Percentiles rank a stretch among this genome's conserved stretches.
Conservation (phyloP, 2,329 filamentous ascomycete species). For the Ophiostoma angusticollis region DNA sequence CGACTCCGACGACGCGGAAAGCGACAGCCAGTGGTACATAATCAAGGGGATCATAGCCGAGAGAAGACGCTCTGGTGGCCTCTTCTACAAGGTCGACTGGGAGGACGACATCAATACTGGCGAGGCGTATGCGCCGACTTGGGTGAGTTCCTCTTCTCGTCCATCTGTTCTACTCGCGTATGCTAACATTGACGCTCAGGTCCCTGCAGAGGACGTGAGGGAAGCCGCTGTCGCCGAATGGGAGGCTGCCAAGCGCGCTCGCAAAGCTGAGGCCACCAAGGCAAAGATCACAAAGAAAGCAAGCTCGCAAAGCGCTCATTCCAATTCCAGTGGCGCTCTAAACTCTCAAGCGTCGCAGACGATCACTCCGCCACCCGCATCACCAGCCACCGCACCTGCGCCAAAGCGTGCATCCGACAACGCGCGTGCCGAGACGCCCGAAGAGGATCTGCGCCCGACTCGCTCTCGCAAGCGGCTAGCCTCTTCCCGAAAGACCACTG, state of each 20-base stretch:
- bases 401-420: neutral
- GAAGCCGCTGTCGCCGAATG: slow-evolving; percentile 18
- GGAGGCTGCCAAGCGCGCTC: slow-evolving; percentile 12
- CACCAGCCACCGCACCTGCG: neutral
- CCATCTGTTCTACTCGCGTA: neutral
- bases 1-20: neutral
- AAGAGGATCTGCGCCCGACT: neutral
- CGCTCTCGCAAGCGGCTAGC: no score
- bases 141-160: slow-evolving; percentile 28
- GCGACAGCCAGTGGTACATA: slow-evolving; percentile 16
- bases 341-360: slow-evolving; percentile 1
- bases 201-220: slow-evolving; percentile 18
- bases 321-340: slow-evolving; percentile 4
- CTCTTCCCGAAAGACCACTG: no score
- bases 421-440: neutral
- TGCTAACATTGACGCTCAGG: no score
- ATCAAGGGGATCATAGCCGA: slow-evolving; percentile 27
- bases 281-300: neutral
- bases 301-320: slow-evolving; percentile 4
- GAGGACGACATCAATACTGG: slow-evolving; percentile 37
- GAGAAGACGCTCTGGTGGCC: slow-evolving; percentile 19
- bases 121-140: slow-evolving; percentile 33
- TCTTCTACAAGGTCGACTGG: slow-evolving; percentile 45
- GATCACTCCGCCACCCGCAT: neutral
- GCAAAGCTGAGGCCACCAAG: neutral